A percentile compares a stretch with the other conserved stretches of the same genome.
Evolutionary conservation across 2,329 filamentous ascomycete species (phyloP).

Genomic region (Penicillium sp.): DNA sequence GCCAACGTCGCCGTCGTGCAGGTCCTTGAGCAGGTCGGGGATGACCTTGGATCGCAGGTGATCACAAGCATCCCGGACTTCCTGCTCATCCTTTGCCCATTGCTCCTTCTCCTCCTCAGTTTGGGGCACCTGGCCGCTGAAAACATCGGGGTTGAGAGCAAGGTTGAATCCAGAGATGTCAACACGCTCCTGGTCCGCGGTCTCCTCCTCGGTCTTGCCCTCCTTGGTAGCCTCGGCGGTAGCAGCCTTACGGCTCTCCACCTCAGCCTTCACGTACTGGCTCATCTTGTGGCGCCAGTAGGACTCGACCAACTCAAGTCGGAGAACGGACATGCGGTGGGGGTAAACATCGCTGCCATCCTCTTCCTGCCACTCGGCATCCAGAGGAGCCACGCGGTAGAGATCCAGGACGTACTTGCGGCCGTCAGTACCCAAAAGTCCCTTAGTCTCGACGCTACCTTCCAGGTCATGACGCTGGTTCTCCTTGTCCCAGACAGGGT

Average conservation of each 20-base stretch:
- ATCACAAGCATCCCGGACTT: constrained; percentile 79
- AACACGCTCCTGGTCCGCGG: constrained; percentile 63
- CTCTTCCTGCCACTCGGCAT: constrained; percentile 87
- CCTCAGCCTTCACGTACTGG: constrained; percentile 79
- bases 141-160: constrained; percentile 89
- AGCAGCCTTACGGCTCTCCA: constrained; percentile 61
- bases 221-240: constrained; percentile 42
- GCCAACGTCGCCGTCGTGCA: constrained; percentile 88
- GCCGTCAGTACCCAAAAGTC: constrained; percentile 92
- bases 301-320: constrained; percentile 84
- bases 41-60: constrained; percentile 76
- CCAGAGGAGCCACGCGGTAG: constrained; percentile 89
- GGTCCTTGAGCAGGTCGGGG: constrained; percentile 79
- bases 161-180: constrained; percentile 87
- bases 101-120: constrained; percentile 86
- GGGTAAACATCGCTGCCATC: constrained; percentile 68
- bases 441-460: constrained; percentile 96
- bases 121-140: constrained; percentile 87
- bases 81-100: constrained; percentile 78
- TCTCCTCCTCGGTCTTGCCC: constrained; percentile 43
- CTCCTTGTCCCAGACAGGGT: constrained; percentile 97
- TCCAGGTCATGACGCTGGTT: constrained; percentile 86
- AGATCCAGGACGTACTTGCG: constrained; percentile 97
- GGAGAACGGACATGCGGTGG: constrained; percentile 92
- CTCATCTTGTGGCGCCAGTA: constrained; percentile 84